A percentile compares a stretch with the other conserved stretches of the same genome.
Evolutionary conservation across 75 land plant species (phyloP).

Genomic region (Gnetum montanum): DNA sequence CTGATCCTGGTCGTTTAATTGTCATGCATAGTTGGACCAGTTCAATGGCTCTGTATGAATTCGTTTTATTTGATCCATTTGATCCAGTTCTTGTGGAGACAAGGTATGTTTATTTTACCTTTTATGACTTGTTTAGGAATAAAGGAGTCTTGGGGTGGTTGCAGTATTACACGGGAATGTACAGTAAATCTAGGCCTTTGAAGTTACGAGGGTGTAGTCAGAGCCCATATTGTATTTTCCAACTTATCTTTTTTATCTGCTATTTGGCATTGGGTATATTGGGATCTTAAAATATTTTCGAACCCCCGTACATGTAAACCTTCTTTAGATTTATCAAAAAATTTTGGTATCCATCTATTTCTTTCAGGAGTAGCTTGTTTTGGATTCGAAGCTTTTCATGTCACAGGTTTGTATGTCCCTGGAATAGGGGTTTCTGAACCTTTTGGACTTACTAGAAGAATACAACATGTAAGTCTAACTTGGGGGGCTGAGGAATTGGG

Average conservation of each 20-base stretch:
- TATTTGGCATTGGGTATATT: conserved; percentile 9
- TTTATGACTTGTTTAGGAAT: not conserved
- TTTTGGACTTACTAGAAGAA: conserved; percentile 13
- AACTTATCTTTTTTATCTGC: not conserved
- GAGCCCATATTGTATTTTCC: not conserved
- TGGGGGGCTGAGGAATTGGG: not conserved
- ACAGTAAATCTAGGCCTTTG: not conserved
- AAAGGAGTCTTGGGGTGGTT: not conserved
- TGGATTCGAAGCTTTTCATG: conserved; percentile 26
- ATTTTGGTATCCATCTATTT: conserved; percentile 4
- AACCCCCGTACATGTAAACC: not conserved
- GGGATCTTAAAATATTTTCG: not conserved
- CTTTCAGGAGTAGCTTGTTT: conserved; percentile 3
- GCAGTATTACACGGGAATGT: not conserved
- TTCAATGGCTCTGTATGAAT: no score
- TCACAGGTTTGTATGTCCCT: conserved; percentile 28
- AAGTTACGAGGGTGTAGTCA: not conserved
- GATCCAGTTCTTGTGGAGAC: no score
- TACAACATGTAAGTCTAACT: not conserved
- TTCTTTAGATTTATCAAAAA: not conserved
- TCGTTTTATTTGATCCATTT: no score
- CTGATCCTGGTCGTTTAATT: no score
- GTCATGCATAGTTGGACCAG: no score
- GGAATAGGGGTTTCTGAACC: conserved; percentile 30
- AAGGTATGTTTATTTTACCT: no score